A percentile compares a stretch with the other conserved stretches of the same genome.
Conservation (phyloP, 192 early-diverging fungal species). For the Backusella liffmaniae region DNA sequence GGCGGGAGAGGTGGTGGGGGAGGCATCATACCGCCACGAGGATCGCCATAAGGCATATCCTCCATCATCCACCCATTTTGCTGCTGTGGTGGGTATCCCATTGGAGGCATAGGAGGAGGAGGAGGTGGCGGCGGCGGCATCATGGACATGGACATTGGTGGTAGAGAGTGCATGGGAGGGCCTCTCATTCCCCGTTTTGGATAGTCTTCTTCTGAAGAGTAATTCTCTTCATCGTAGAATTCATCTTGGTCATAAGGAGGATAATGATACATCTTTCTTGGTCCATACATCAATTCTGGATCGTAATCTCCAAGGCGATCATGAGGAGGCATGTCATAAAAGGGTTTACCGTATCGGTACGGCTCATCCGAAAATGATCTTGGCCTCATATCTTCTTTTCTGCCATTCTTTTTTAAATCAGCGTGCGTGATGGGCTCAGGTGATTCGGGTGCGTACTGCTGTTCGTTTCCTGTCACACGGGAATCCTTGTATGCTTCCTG, state of each 20-base stretch:
- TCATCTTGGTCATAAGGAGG: not conserved
- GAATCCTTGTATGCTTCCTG: not conserved
- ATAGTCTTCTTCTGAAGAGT: not conserved
- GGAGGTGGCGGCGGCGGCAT: not conserved
- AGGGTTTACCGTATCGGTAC: not conserved
- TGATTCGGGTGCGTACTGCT: slow-evolving; percentile 10
- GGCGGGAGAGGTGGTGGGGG: not conserved
- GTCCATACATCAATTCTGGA: not conserved
- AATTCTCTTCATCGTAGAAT: not conserved
- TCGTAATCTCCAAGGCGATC: not conserved
- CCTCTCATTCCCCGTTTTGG: not conserved
- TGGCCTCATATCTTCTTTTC: not conserved
- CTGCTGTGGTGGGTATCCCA: not conserved
- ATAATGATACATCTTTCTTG: not conserved
- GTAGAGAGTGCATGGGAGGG: not conserved
- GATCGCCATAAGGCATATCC: slow-evolving; percentile 7
- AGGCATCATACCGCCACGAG: not conserved
- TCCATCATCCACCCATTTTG: slow-evolving; percentile 11
- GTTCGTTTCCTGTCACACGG: slow-evolving; percentile 2
- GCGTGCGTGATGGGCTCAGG: slow-evolving; percentile 9
- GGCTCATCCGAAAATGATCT: not conserved
- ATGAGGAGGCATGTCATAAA: not conserved
- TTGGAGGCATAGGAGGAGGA: not conserved
- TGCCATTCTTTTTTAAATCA: not conserved
- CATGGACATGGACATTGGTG: slow-evolving; percentile 7